These are phyloP conservation scores for Ceratobasidium sp. DNA, from an alignment of 1,284 basidiomycete genomes.

Conservation along the genomic window DNA sequence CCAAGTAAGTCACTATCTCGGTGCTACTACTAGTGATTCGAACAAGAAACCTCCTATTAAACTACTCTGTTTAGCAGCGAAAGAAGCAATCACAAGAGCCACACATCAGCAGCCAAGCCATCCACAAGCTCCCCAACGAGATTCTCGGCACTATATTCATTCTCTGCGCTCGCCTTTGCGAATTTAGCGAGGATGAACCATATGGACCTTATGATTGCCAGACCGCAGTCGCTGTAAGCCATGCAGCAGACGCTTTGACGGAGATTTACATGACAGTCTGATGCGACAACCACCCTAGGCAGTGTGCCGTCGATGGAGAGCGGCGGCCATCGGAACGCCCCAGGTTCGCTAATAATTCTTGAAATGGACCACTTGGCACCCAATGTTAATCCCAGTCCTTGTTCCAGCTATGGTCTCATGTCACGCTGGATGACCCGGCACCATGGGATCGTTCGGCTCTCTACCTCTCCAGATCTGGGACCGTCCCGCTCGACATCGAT, in stretches of 20 bases:
- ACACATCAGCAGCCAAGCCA: too few species aligned
- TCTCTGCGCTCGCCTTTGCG: too few species aligned
- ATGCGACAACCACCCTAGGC: neutral
- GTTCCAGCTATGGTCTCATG: neutral
- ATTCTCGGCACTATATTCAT: too few species aligned
- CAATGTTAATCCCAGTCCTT: neutral
- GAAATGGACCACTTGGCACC: neutral
- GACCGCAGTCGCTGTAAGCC: neutral
- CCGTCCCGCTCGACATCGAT: constrained; percentile 20
- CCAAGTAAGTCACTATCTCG: too few species aligned
- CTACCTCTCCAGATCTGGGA: constrained; percentile 25
- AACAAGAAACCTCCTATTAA: too few species aligned
- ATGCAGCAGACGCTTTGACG: neutral
- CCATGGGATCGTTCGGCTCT: constrained; percentile 24
- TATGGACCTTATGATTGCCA: too few species aligned
- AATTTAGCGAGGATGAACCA: too few species aligned
- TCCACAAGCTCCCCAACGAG: too few species aligned
- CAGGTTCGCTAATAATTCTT: neutral
- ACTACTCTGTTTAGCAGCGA: too few species aligned
- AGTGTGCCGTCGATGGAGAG: constrained; percentile 2
- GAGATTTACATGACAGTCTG: neutral
- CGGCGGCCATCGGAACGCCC: too few species aligned
- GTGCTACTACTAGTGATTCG: too few species aligned
- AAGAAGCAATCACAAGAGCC: too few species aligned
- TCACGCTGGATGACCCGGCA: constrained; percentile 22